Conservation (phyloP, 2,329 filamentous ascomycete genomes). For the Lachnum nothofagi region DNA sequence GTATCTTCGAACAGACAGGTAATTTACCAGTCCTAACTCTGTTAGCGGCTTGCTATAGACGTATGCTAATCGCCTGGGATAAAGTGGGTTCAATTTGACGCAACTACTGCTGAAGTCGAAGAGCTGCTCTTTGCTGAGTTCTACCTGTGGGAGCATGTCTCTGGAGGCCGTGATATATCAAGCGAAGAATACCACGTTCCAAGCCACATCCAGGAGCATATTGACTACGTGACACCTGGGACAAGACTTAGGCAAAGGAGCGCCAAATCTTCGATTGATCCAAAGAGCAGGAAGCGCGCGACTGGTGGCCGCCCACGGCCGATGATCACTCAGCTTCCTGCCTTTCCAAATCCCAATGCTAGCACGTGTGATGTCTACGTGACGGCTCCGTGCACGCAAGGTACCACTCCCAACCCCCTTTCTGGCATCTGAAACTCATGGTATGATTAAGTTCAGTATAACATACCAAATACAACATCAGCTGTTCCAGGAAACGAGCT, state of each 20-base stretch:
- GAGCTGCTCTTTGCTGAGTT: conserved; percentile 42
- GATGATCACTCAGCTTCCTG: conserved; percentile 21
- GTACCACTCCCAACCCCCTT: conserved; percentile 3
- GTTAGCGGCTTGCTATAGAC: not conserved
- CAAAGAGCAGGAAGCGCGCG: conserved; percentile 8
- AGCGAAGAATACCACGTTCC: conserved; percentile 45
- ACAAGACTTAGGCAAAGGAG: conserved; percentile 40
- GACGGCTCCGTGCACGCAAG: conserved; percentile 24
- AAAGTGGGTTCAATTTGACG: conserved; percentile 36
- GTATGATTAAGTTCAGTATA: conserved; percentile 36
- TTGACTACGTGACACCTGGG: conserved; percentile 54
- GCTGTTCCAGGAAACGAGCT: conserved; percentile 38
- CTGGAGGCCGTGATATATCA: conserved; percentile 35
- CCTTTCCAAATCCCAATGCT: conserved; percentile 21
- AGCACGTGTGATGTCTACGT: conserved; percentile 24
- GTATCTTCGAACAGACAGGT: conserved; percentile 34
- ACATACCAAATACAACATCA: conserved; percentile 36
- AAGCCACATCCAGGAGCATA: conserved; percentile 40
- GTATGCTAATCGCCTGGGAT: not conserved
- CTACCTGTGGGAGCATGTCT: conserved; percentile 54
- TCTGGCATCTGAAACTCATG: conserved; percentile 1
- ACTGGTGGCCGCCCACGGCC: conserved; percentile 4
- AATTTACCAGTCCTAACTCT: not conserved
- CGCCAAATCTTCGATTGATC: conserved; percentile 13
- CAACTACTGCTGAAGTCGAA: conserved; percentile 32